Evolutionary conservation across 331 rosid genomes (phyloP), one percentile per base, ranked within the genome.

Genomic region (Spiraea crenata): DNA sequence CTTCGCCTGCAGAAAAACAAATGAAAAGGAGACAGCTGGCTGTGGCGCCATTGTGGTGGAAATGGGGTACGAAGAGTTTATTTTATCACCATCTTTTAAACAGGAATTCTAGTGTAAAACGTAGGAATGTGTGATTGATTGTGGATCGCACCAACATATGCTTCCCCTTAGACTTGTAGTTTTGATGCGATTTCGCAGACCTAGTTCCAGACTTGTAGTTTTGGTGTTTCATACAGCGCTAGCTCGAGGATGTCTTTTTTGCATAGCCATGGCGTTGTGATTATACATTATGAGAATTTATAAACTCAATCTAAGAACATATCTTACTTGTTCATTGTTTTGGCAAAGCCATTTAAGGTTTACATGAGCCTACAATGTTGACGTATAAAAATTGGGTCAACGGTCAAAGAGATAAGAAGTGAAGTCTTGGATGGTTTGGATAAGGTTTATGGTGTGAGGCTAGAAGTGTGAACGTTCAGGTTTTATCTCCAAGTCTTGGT

Each of bases 21-120:
- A 78, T 58, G 13, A 88, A 80, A 77, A 90, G 77, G 80, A 74
- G 79, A 63, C 82, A 83, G 46, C 83, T 66, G 42, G 42, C 74
- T 25, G 10, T 49, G 71, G 79, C 81, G 3, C 83, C 79, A 1
- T 16, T 62, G 25, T 68, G 65, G 68, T 82, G 83, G 86, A 80
- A 57, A 68, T 69, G 77, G 79, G 81, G 86, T 15, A 75, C 77
- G 46, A 82, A 75, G 63, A 48, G 76, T 57, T 76, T 79, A 3
- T 15, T 82, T 8, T 79, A 79, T 82, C 83, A 79, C 79, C 83
- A 69, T 51, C 63, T 79, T 51, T 47, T 79, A 63, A 79, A 57
- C 6, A 57, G 79, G 34, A 66, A 19, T 75, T 34, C 45, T 16
- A 62, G 51, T 56, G 40, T 34, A 9, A 82, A 67, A 48, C 57